phyloP scores from a whole-genome alignment of 2,329 filamentous ascomycete species.

The Colletotrichum theobromicola region DNA sequence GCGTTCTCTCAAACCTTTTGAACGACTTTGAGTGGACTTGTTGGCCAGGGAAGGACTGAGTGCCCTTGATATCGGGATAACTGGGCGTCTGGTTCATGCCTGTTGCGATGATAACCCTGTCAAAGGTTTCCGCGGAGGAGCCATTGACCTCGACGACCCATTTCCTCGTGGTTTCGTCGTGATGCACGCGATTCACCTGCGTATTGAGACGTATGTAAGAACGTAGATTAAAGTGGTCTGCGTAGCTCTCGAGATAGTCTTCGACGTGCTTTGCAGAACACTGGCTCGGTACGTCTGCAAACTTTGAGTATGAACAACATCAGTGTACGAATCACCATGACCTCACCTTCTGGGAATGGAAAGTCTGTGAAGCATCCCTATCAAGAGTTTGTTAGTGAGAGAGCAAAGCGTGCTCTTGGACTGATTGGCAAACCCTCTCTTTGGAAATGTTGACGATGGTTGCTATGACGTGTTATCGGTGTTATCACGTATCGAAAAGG shows the following conservation, averaged over 20 bases:
- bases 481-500: neutral
- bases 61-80: slow-evolving; percentile 37
- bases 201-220: slow-evolving; percentile 30
- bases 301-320: neutral
- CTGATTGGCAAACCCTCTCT: slow-evolving; percentile 27
- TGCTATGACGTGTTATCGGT: slow-evolving; percentile 11
- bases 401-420: neutral
- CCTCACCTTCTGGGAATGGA: slow-evolving; percentile 29
- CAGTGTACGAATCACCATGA: too few species aligned
- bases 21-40: slow-evolving; percentile 39
- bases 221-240: slow-evolving; percentile 33
- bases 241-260: slow-evolving; percentile 37
- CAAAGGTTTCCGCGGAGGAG: slow-evolving; percentile 29
- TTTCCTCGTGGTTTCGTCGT: slow-evolving; percentile 21
- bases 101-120: slow-evolving; percentile 40
- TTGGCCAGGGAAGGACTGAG: slow-evolving; percentile 40
- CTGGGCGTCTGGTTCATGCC: slow-evolving; percentile 37
- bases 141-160: slow-evolving; percentile 35
- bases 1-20: slow-evolving; percentile 8
- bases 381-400: slow-evolving; percentile 16
- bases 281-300: slow-evolving; percentile 26
- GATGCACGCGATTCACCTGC: slow-evolving; percentile 22
- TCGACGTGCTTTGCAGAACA: slow-evolving; percentile 29
- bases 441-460: slow-evolving; percentile 37
- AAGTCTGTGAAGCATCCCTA: slow-evolving; percentile 40